Evolutionary conservation across 73 alveolate species (phyloP).

Genomic region (Paramecium biaurelia): DNA sequence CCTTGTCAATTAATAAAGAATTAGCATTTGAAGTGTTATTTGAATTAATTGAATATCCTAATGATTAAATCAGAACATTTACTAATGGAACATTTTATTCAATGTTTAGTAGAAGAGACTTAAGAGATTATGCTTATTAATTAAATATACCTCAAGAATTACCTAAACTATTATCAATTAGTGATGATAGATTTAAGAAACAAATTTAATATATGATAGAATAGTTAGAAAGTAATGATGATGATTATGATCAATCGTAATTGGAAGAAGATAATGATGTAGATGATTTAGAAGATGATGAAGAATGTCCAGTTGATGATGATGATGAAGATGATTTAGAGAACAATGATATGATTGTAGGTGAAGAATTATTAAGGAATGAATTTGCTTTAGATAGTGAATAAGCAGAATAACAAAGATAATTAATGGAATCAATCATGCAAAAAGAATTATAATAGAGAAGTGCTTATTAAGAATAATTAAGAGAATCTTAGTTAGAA

Average conservation of each 20-base stretch:
- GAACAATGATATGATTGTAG: background rate
- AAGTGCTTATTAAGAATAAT: background rate
- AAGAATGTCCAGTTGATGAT: slow-evolving; percentile 15
- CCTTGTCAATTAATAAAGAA: slow-evolving; percentile 84
- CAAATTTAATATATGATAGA: slow-evolving; percentile 12
- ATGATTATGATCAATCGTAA: slow-evolving; percentile 20
- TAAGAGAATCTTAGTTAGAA: background rate
- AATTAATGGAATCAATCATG: slow-evolving; percentile 3
- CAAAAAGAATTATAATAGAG: background rate
- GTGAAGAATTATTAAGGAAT: slow-evolving; percentile 17
- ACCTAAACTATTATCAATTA: background rate
- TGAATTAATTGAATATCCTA: slow-evolving; percentile 89
- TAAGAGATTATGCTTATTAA: slow-evolving; percentile 68
- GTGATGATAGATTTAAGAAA: slow-evolving; percentile 29
- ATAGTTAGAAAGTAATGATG: background rate
- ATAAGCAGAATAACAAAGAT: slow-evolving; percentile 12
- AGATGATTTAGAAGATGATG: slow-evolving; percentile 37
- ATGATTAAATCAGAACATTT: slow-evolving; percentile 61
- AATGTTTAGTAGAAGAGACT: slow-evolving; percentile 68
- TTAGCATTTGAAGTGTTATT: slow-evolving; percentile 82
- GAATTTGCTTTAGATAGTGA: slow-evolving; percentile 33
- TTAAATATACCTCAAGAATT: background rate
- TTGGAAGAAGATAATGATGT: slow-evolving; percentile 49
- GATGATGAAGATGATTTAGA: slow-evolving; percentile 45
- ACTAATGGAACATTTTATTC: slow-evolving; percentile 82